Base-by-base conservation (phyloP, 2,329 filamentous ascomycete genomes). In the Anthostomella pinea region DNA sequence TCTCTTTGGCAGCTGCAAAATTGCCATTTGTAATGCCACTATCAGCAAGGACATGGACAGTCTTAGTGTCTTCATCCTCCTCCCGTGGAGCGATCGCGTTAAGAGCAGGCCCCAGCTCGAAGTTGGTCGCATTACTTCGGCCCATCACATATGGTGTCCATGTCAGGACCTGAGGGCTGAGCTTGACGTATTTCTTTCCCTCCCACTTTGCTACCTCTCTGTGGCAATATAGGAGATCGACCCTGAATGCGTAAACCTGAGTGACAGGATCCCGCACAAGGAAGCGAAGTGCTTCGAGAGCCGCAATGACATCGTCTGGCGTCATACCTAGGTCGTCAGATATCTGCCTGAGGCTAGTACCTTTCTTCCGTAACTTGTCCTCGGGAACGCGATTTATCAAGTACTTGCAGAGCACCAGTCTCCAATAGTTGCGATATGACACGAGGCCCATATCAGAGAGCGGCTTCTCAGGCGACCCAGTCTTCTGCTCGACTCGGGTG, bases 141-240 rank as follows among this genome's bases (percentile, higher is more conserved):
- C 93, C 91, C 89, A 96, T 97, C 26, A 97, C 82, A 59, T 95
- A 98, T 0, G 93, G 93, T 10, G 90, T 96, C 93, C 93, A 98
- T 8, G 90, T 84, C 17, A 98, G 73, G 13, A 81, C 81, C 28
- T 84, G 80, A 0, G 85, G 79, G 48, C 93, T 85, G 22, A 98
- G 77, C 52, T 81, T 85, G 15, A 95, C 86, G 50, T 95, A 94
- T 8, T 84, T 82, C 58, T 96, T 96, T 31, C 77, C 75, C 56
- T 95, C 87, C 79, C 91, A 95, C 48, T 91, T 93, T 20, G 79
- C 77, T 42, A 96, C 85, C 52, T 95, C 95, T 47, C 91, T 81
- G 39, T 80, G 80, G 62, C 91, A 96, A 58, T 91, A 95, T 3
- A 81, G 75, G 38, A 87, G 72, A 60, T 97, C 90, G 14, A 97